A percentile compares a stretch with the other conserved stretches of the same genome.
Evolutionary conservation across 345 rosid genomes (phyloP).

Genomic region (Salix purpurea): DNA sequence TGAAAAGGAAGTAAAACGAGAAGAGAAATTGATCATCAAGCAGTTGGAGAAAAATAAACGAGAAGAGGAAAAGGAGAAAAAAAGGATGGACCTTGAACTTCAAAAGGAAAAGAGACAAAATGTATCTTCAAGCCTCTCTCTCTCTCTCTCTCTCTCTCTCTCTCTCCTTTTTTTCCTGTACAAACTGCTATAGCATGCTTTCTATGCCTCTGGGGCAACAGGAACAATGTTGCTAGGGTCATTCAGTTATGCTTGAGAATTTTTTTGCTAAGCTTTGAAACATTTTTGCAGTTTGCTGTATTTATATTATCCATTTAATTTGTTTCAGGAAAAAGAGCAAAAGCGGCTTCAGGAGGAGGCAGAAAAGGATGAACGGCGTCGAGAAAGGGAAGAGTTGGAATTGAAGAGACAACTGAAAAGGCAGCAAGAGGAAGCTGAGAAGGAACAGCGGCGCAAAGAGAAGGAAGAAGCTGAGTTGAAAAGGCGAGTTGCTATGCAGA

Average conservation of each 20-base stretch:
- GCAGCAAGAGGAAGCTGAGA: slow-evolving; percentile 79
- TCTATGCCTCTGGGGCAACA: not conserved
- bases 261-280: not conserved
- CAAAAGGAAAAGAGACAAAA: slow-evolving; percentile 55
- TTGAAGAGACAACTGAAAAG: slow-evolving; percentile 50
- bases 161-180: not conserved
- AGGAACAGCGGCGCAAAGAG: slow-evolving; percentile 59
- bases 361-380: slow-evolving; percentile 46
- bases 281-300: not conserved
- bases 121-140: slow-evolving; percentile 31
- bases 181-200: not conserved
- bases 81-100: slow-evolving; percentile 57
- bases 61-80: slow-evolving; percentile 75
- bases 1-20: slow-evolving; percentile 54
- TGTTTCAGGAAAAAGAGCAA: slow-evolving; percentile 64
- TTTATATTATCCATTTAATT: not conserved
- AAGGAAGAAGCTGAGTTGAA: slow-evolving; percentile 72
- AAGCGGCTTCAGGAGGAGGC: slow-evolving; percentile 57
- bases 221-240: not conserved
- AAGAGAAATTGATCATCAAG: slow-evolving; percentile 55
- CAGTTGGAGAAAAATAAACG: slow-evolving; percentile 65
- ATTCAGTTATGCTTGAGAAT: not conserved
- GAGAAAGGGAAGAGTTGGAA: slow-evolving; percentile 65
- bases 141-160: not conserved
- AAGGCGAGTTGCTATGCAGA: slow-evolving; percentile 52